Percentiles rank a stretch among this genome's conserved stretches.
Evolutionary conservation across 177 flowering plant genomes (phyloP).

Genomic region (Vitis hybrid): DNA sequence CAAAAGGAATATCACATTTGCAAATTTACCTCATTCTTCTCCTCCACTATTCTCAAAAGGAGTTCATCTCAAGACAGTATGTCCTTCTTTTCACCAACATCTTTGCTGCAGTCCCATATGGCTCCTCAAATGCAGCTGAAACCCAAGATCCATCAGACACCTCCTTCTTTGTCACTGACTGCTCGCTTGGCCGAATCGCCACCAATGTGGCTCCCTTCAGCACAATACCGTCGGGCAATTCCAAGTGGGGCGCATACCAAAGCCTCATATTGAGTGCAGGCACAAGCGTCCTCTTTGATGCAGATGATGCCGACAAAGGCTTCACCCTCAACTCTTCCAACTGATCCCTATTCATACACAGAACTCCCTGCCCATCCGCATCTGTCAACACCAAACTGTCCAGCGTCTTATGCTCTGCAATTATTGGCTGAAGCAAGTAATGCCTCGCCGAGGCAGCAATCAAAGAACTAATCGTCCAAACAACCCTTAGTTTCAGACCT

Average conservation of each 20-base stretch:
- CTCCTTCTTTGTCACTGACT: slow-evolving; percentile 52
- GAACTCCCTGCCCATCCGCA: slow-evolving; percentile 93
- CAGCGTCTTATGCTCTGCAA: slow-evolving; percentile 78
- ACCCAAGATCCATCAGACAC: slow-evolving; percentile 73
- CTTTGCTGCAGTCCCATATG: slow-evolving; percentile 79
- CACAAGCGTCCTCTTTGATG: slow-evolving; percentile 85
- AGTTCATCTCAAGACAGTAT: slow-evolving; percentile 97
- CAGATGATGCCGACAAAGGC: slow-evolving; percentile 83
- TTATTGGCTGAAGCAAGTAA: slow-evolving; percentile 88
- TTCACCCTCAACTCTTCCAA: slow-evolving; percentile 92
- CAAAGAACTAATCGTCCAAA: slow-evolving; percentile 93
- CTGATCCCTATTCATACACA: slow-evolving; percentile 89
- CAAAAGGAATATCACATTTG: not conserved
- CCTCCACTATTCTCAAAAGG: slow-evolving; percentile 46
- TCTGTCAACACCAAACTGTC: slow-evolving; percentile 78
- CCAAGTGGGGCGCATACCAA: slow-evolving; percentile 90
- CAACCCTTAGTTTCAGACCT: slow-evolving; percentile 81
- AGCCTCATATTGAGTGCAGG: slow-evolving; percentile 91
- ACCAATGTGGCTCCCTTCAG: slow-evolving; percentile 93
- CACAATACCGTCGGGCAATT: slow-evolving; percentile 74
- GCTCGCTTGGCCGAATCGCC: slow-evolving; percentile 89
- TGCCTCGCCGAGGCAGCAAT: slow-evolving; percentile 95
- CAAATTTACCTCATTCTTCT: slow-evolving; percentile 23
- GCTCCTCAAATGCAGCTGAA: slow-evolving; percentile 80
- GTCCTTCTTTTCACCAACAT: slow-evolving; percentile 83